Base-by-base conservation (phyloP, 176 grass and related monocot species). In the Ensete glaucum region DNA sequence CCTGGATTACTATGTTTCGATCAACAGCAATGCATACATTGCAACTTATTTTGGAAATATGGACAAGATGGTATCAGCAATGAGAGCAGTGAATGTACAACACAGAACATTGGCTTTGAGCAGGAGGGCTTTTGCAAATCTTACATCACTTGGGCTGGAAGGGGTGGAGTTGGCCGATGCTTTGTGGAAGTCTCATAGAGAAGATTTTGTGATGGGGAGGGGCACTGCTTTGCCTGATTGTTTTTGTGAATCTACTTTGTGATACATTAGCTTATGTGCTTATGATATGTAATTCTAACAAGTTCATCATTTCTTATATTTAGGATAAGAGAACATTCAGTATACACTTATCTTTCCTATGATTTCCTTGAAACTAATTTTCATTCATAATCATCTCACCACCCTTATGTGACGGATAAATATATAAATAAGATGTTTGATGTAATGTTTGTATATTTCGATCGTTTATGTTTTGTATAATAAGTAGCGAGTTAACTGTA, bases 41-140 rank as follows among this genome's bases (percentile, higher is more conserved):
- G 80, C 96, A 57, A 95, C 88, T 54, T 95, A 86, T 82, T 99
- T 99, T 85, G 96, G 91, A 34, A 99, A 99, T 80, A 99, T 95
- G 96, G 91, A 99, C 77, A 99, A 99, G 91, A 95, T 99, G 85
- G 91, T 99, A 52, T 79, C 83, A 48, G 88, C 88, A 52, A 91
- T 99, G 96, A 89, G 96, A 83, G 81, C 88, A 81, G 76, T 82
- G 71, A 88, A 95, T 72, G 96, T 85, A 53, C 72, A 82, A 14
- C 71, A 83, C 59, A 95, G 89, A 77, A 95, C 96, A 27, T 75
- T 99, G 50, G 74, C 89, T 54, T 93, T 99, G 88, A 95, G 87
- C 66, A 85, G 91, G 82, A 91, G 96, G 88, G 95, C 82, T 54
- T 99, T 87, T 62, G 84, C 88, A 62, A 91, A 87, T 26, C 79